These are phyloP conservation scores for Leishmania turanica DNA, from an alignment of 208 protist genomes.

Conservation along the genomic window DNA sequence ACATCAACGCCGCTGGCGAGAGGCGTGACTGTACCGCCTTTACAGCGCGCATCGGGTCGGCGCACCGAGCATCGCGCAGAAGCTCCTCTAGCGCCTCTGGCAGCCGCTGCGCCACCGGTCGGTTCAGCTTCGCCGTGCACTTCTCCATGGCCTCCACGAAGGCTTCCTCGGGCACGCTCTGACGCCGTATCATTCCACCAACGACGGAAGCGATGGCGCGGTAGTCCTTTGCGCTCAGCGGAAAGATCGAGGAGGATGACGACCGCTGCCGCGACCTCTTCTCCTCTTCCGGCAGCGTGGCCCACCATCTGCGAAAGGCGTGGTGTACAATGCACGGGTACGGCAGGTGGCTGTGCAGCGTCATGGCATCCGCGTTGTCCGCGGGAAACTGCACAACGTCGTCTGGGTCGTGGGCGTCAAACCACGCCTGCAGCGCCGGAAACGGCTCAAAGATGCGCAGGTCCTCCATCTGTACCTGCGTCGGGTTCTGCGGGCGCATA, in stretches of 20 bases:
- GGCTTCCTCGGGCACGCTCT: slow-evolving; percentile 40
- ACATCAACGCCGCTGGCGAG: not conserved
- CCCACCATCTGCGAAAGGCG: slow-evolving; percentile 53
- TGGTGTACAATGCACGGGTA: slow-evolving; percentile 87
- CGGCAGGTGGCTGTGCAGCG: slow-evolving; percentile 84
- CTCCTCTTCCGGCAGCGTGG: slow-evolving; percentile 2
- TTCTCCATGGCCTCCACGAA: slow-evolving; percentile 66
- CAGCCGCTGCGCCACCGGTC: slow-evolving; percentile 24
- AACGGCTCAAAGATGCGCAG: slow-evolving; percentile 93
- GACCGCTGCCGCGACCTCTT: not conserved
- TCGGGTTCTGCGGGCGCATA: slow-evolving; percentile 47
- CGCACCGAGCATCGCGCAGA: slow-evolving; percentile 37
- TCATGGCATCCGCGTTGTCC: slow-evolving; percentile 31
- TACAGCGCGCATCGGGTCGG: slow-evolving; percentile 16
- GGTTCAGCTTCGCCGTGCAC: slow-evolving; percentile 56
- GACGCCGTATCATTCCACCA: slow-evolving; percentile 31
- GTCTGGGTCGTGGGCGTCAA: slow-evolving; percentile 56
- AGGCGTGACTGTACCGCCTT: not conserved
- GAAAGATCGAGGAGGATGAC: slow-evolving; percentile 2
- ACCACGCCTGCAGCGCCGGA: slow-evolving; percentile 64
- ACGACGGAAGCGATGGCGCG: slow-evolving; percentile 7
- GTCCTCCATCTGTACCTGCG: slow-evolving; percentile 69
- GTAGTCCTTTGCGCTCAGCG: slow-evolving; percentile 26
- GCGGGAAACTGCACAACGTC: slow-evolving; percentile 48
- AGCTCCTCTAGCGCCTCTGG: slow-evolving; percentile 28